phyloP scores from a whole-genome alignment of 805 yeast genomes.

The Schwanniomyces vanrijiae region DNA sequence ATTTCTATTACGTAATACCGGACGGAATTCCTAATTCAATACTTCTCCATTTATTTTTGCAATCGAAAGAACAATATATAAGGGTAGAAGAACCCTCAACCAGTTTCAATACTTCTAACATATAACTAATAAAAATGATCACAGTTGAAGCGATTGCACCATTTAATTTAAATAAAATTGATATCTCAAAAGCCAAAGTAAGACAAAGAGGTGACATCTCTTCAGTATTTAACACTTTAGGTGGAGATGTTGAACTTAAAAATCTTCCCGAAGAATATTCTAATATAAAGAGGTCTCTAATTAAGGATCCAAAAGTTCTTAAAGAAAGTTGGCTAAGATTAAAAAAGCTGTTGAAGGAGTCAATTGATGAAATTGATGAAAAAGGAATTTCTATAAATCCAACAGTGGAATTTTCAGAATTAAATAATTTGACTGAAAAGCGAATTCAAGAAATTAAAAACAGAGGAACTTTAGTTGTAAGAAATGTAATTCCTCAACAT shows the following conservation, averaged over 20 bases:
- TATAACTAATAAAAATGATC: not conserved
- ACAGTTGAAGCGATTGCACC: not conserved
- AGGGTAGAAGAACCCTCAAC: not conserved
- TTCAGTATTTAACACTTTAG: conserved; percentile 8
- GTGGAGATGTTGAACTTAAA: not conserved
- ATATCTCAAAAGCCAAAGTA: conserved; percentile 8
- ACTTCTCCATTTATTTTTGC: not conserved
- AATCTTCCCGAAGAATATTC: conserved; percentile 4
- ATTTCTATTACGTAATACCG: not conserved
- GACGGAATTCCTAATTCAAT: not conserved
- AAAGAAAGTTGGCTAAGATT: conserved; percentile 23
- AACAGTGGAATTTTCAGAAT: conserved; percentile 17
- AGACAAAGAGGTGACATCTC: conserved; percentile 13
- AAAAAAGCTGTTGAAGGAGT: conserved; percentile 19
- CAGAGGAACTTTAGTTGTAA: conserved; percentile 28
- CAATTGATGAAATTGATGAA: conserved; percentile 15
- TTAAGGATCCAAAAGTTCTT: conserved; percentile 4
- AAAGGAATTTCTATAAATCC: conserved; percentile 23
- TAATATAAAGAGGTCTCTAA: conserved; percentile 1
- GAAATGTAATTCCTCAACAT: conserved; percentile 26
- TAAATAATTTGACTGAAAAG: conserved; percentile 3
- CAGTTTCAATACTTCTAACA: not conserved
- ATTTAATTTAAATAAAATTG: conserved; percentile 2
- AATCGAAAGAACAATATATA: not conserved
- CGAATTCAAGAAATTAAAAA: not conserved